phyloP scores from a whole-genome alignment of 495 filamentous ascomycete genomes.

The Xylaria acuta region DNA sequence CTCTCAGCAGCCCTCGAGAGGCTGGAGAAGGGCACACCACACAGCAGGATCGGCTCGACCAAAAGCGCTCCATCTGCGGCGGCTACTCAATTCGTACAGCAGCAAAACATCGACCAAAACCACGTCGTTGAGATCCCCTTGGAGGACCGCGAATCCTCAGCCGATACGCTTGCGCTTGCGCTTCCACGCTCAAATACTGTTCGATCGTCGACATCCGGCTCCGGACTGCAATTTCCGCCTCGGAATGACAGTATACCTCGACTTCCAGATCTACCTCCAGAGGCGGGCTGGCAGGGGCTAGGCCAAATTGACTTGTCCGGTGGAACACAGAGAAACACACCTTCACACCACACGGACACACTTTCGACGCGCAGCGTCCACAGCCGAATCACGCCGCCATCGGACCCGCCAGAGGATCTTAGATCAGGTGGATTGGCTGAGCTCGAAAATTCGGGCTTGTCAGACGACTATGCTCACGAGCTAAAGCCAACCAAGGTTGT shows the following conservation, averaged over 20 bases:
- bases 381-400: conserved; percentile 24
- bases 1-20: conserved; percentile 53
- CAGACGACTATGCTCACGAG: conserved; percentile 37
- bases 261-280: conserved; percentile 14
- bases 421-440: conserved; percentile 33
- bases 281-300: conserved; percentile 8
- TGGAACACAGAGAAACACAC: background rate
- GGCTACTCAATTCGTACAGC: background rate
- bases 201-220: conserved; percentile 15
- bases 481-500: conserved; percentile 41
- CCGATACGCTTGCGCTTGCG: background rate
- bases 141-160: conserved; percentile 6
- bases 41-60: background rate
- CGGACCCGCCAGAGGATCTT: conserved; percentile 21
- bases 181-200: conserved; percentile 11
- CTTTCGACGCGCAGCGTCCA: conserved; percentile 23
- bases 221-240: background rate
- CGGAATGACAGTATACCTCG: conserved; percentile 14
- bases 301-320: conserved; percentile 12
- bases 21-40: conserved; percentile 26
- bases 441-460: conserved; percentile 37
- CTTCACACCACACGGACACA: conserved; percentile 23
- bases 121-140: conserved; percentile 17
- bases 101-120: background rate
- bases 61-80: background rate